A percentile compares a stretch with the other conserved stretches of the same genome.
Evolutionary conservation across 768 basidiomycete genomes (phyloP).

Genomic region (Hemileccinum rubropunctum): DNA sequence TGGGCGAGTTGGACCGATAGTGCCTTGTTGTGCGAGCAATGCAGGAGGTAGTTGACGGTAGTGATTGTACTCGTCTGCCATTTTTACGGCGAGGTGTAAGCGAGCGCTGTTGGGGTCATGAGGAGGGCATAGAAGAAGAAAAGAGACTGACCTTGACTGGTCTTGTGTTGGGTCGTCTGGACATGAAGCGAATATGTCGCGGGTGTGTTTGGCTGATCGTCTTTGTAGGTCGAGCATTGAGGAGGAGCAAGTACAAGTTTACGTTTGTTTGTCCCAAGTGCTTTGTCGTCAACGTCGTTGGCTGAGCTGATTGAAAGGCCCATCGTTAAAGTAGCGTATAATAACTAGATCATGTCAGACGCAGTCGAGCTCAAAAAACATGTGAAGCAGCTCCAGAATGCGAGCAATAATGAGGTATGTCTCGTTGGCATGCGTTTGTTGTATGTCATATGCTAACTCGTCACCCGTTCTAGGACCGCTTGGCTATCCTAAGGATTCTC

Average conservation of each 20-base stretch:
- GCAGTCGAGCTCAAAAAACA: conserved; percentile 70
- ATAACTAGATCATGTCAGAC: conserved; percentile 29
- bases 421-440: conserved; percentile 31
- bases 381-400: conserved; percentile 73
- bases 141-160: conserved; percentile 59
- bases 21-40: conserved; percentile 75
- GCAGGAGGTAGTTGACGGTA: conserved; percentile 82
- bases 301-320: no score
- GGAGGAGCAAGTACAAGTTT: conserved; percentile 12
- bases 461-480: conserved; percentile 51
- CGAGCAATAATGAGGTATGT: conserved; percentile 56
- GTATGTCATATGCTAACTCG: conserved; percentile 15
- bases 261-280: conserved; percentile 16
- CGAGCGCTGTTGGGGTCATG: conserved; percentile 42
- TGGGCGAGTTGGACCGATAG: conserved; percentile 78
- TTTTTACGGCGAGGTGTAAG: conserved; percentile 76
- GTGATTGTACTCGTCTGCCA: conserved; percentile 86
- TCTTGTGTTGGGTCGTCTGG: conserved; percentile 61
- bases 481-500: conserved; percentile 56
- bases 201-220: conserved; percentile 66
- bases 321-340: conserved; percentile 14
- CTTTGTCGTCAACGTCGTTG: background rate
- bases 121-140: fast-evolving
- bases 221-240: conserved; percentile 55
- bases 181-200: conserved; percentile 64